Evolutionary conservation across 2,329 filamentous ascomycete genomes (phyloP), one percentile per base, ranked within the genome.

Genomic region (Apiospora phragmitis): DNA sequence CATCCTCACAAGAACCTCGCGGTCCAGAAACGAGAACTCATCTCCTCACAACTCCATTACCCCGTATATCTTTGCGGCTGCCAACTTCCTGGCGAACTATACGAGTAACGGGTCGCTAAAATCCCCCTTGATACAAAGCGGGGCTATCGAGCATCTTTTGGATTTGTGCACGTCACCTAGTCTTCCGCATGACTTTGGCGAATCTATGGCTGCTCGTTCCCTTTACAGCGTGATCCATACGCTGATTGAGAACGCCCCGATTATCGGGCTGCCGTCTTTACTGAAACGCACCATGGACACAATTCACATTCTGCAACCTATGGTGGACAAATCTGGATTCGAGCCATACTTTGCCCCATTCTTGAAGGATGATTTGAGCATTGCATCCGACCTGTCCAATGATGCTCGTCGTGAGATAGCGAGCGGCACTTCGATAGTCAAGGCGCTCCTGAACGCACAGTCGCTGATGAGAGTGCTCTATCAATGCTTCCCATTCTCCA

Each of bases 81-180:
- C 92, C 71, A 92, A 90, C 67, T 99, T 99, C 79, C 82, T 99
- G 65, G 81, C 82, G 12, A 77, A 92, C 1, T 95, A 96, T 79
- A 89, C 96, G 71, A 88, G 89, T 73, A 97, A 97, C 77, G 86
- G 88, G 70, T 86, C 86, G 43, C 87, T 97, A 75, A 95, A 93
- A 80, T 84, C 86, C 24, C 87, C 88, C 32, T 95, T 98, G 77
- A 90, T 96, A 73, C 89, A 93, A 69, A 88, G 88, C 67, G 94
- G 94, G 70, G 96, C 94, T 8, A 90, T 95, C 32, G 94, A 98
- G 79, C 86, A 92, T 68, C 85, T 98, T 26, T 85, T 99, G 69
- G 94, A 98, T 77, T 89, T 98, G 70, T 92, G 92, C 51, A 93
- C 93, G 69, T 89, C 95, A 41, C 92, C 94, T 6, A 95, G 94